phyloP scores from a whole-genome alignment of 305 asterid genomes.

The Fraxinus latifolia region DNA sequence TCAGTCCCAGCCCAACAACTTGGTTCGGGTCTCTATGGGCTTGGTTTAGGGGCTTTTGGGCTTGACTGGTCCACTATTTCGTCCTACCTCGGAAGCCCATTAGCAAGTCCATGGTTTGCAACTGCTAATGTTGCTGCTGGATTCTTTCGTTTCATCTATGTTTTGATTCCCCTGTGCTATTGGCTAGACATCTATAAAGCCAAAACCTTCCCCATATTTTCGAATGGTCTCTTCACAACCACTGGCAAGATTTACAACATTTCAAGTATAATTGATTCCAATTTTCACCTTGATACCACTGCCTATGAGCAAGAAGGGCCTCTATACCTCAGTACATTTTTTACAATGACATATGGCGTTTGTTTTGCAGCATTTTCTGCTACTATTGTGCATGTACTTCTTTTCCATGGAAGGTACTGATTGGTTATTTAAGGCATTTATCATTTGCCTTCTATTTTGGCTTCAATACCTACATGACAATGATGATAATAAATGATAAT shows the following conservation, averaged over 20 bases:
- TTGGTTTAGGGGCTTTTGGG: constrained; percentile 73
- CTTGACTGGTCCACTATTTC: constrained; percentile 85
- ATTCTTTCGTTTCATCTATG: constrained; percentile 60
- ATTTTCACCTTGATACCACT: constrained; percentile 59
- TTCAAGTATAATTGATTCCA: constrained; percentile 53
- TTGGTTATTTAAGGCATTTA: background rate
- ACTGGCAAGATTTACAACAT: constrained; percentile 64
- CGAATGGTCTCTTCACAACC: constrained; percentile 53
- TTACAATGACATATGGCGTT: constrained; percentile 75
- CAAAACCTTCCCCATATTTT: constrained; percentile 71
- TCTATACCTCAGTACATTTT: constrained; percentile 76
- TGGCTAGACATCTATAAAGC: constrained; percentile 68
- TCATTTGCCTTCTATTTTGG: background rate
- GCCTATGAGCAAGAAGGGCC: constrained; percentile 61
- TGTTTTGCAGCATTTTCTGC: constrained; percentile 79
- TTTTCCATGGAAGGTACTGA: constrained; percentile 77
- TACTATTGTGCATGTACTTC: constrained; percentile 63
- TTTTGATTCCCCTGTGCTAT: constrained; percentile 70
- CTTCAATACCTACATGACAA: background rate
- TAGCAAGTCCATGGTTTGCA: constrained; percentile 95
- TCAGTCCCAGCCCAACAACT: constrained; percentile 73
- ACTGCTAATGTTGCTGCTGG: constrained; percentile 86
- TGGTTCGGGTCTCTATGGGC: constrained; percentile 76
- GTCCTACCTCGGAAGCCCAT: constrained; percentile 80
- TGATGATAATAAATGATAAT: background rate